Evolutionary conservation across 257 asterid genomes (phyloP).

Genomic region (Solanum sitiens): DNA sequence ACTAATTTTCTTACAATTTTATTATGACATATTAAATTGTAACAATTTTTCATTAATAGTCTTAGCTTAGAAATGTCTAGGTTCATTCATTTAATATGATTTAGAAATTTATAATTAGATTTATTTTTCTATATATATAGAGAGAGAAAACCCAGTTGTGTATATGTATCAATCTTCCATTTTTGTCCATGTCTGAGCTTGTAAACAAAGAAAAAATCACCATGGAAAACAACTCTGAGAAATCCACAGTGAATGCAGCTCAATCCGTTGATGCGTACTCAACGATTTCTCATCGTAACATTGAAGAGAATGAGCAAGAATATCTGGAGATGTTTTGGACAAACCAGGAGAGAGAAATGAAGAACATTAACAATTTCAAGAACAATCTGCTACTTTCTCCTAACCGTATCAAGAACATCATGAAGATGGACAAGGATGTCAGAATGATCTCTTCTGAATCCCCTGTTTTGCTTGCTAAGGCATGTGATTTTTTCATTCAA

Average conservation of each 20-base stretch:
- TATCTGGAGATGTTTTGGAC: slow-evolving; percentile 60
- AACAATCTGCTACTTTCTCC: slow-evolving; percentile 56
- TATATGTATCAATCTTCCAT: neutral
- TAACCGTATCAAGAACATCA: slow-evolving; percentile 81
- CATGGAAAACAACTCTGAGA: neutral
- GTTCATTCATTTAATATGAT: neutral
- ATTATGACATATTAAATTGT: neutral
- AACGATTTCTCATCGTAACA: no score
- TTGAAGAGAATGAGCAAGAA: slow-evolving; percentile 6
- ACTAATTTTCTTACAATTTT: neutral
- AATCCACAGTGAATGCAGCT: neutral
- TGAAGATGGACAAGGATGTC: slow-evolving; percentile 85
- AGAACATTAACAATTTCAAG: slow-evolving; percentile 41
- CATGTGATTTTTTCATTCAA: slow-evolving; percentile 81
- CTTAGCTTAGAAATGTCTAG: neutral
- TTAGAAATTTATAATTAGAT: neutral
- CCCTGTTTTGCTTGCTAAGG: slow-evolving; percentile 73
- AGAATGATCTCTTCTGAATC: slow-evolving; percentile 86
- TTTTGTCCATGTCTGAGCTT: no score
- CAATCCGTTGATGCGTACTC: no score
- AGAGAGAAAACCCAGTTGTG: neutral
- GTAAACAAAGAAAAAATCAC: neutral
- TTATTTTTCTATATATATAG: neutral
- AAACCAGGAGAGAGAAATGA: no score
- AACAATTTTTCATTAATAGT: neutral